phyloP scores from a whole-genome alignment of 2,329 filamentous ascomycete genomes.

The Dactylellina leptospora region DNA sequence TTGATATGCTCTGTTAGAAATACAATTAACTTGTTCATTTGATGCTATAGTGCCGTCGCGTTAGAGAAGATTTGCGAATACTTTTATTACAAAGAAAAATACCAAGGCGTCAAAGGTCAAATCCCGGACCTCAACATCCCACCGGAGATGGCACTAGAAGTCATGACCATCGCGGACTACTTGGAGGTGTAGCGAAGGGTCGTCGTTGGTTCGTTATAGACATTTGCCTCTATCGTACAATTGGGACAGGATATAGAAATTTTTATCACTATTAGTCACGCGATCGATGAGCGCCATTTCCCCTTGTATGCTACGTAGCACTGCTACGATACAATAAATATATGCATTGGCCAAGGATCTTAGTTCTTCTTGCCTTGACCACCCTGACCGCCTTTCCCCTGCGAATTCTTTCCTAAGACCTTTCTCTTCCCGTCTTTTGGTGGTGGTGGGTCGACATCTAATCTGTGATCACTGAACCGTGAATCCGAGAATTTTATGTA shows the following conservation, averaged over 20 bases:
- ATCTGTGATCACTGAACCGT: constrained; percentile 77
- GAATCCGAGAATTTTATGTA: constrained; percentile 83
- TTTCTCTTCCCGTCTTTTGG: constrained; percentile 61
- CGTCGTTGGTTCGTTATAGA: too few species aligned
- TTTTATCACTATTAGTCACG: too few species aligned
- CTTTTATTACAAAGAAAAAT: constrained; percentile 73
- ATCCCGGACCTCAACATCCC: constrained; percentile 75
- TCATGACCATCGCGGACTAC: constrained; percentile 74
- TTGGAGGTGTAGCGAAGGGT: constrained; percentile 60
- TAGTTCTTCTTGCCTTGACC: constrained; percentile 55
- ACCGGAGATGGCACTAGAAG: constrained; percentile 71
- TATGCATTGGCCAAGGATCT: too few species aligned
- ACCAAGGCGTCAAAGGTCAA: constrained; percentile 67
- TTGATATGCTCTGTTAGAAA: too few species aligned
- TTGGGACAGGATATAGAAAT: too few species aligned
- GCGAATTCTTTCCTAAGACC: constrained; percentile 58
- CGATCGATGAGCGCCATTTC: too few species aligned
- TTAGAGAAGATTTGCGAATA: constrained; percentile 77
- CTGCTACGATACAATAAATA: too few species aligned
- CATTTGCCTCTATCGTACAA: too few species aligned
- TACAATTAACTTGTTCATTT: too few species aligned
- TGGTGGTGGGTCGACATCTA: constrained; percentile 68
- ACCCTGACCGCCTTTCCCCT: constrained; percentile 59
- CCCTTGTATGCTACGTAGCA: too few species aligned
- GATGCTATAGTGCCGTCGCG: constrained; percentile 65